Conservation (phyloP, 352 stramenopile genomes). For the Globisporangium camurandrum region DNA sequence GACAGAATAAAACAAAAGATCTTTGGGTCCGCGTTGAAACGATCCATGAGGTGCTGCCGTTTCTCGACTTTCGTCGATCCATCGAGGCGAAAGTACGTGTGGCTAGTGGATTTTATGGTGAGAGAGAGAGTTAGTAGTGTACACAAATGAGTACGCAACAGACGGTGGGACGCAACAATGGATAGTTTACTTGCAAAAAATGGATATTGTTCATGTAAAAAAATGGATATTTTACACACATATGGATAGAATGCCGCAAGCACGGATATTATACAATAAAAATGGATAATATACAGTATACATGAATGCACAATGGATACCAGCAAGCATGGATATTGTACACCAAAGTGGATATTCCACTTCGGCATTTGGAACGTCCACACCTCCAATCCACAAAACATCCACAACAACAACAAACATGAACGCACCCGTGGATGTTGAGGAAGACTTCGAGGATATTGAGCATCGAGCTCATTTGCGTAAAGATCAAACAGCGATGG, state of each 20-base stretch:
- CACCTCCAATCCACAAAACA: neutral
- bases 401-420: neutral
- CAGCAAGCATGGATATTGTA: neutral
- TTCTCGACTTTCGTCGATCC: constrained; percentile 94
- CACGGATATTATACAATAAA: too few relatives aligned
- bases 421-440: constrained; percentile 88
- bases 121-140: too few relatives aligned
- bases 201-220: too few relatives aligned
- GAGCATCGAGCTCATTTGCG: constrained; percentile 99
- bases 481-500: constrained; percentile 95
- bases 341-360: too few relatives aligned
- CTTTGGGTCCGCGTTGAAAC: constrained; percentile 96
- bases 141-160: neutral
- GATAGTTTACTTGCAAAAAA: neutral
- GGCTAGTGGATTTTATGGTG: too few relatives aligned
- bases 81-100: constrained; percentile 98
- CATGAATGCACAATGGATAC: too few relatives aligned
- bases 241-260: constrained; percentile 1
- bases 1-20: constrained; percentile 99
- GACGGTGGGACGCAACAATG: neutral
- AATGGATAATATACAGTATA: too few relatives aligned
- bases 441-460: constrained; percentile 99
- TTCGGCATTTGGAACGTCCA: too few relatives aligned
- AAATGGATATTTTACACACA: too few relatives aligned
- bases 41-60: constrained; percentile 96